Conservation (phyloP, 1,284 basidiomycete species). For the Limonomyces culmigenus region DNA sequence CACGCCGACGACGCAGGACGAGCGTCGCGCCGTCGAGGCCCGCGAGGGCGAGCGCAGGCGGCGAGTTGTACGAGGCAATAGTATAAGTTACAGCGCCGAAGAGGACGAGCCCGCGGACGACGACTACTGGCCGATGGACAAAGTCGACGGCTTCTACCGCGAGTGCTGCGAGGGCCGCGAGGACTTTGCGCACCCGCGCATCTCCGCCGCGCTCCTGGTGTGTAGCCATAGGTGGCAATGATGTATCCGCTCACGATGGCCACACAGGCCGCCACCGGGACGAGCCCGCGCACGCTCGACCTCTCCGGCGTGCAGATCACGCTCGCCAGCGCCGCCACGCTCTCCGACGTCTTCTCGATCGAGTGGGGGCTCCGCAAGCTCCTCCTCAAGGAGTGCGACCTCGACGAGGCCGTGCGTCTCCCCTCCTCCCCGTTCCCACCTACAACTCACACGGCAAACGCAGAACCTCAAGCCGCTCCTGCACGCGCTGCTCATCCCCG, state of each 20-base stretch:
- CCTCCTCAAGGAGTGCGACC: conserved; percentile 63
- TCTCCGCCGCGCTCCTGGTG: conserved; percentile 62
- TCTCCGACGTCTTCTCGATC: conserved; percentile 79
- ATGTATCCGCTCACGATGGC: not conserved
- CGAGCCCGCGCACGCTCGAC: conserved; percentile 53
- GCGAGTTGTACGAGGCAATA: conserved; percentile 41
- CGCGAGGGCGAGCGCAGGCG: conserved; percentile 44
- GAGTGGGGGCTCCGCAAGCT: conserved; percentile 81
- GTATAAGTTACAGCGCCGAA: conserved; percentile 5
- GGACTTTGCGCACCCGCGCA: conserved; percentile 45
- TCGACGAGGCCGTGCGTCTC: conserved; percentile 58
- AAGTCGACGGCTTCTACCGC: conserved; percentile 64
- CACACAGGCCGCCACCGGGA: conserved; percentile 22
- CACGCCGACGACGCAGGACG: conserved; percentile 54
- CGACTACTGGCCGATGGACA: conserved; percentile 70
- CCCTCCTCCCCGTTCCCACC: not conserved
- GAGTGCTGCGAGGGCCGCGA: conserved; percentile 70
- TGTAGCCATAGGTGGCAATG: too few relatives aligned
- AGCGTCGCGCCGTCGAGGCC: conserved; percentile 54
- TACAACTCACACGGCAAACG: too few relatives aligned
- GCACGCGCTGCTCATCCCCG: conserved; percentile 78
- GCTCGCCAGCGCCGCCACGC: conserved; percentile 50
- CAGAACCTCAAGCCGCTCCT: conserved; percentile 80
- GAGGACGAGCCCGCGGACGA: conserved; percentile 16
- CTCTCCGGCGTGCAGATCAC: conserved; percentile 66